Base-by-base conservation (phyloP, 2,329 filamentous ascomycete species). In the Pseudogymnoascus sp. region DNA sequence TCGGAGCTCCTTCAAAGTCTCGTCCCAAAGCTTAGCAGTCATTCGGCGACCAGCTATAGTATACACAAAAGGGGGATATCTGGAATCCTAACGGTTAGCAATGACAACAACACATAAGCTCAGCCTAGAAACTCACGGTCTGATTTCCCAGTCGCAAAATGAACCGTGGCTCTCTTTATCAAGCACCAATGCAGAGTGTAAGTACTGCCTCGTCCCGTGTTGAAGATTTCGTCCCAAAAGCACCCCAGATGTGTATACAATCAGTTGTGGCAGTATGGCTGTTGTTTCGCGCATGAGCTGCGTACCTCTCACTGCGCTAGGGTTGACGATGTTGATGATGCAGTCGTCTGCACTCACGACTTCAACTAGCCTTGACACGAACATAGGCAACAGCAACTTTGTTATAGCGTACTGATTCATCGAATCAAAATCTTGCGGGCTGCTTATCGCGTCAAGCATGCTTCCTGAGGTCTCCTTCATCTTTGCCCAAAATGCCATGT, bases 11-110 rank as follows among this genome's bases (percentile, higher is more conserved):
- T 66, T 52, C 39, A 75, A 64, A 3, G 74, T 76, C 65, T 75
- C 74, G 0, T 69, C 63, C 76, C 76, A 79, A 4, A 78, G 63
- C 16, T 67, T 69, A 1, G 75, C 71, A 16, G 65, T 71, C 26
- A 75, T 62, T 0, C 65, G 61, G n/a, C 26, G n/a, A 33, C 52
- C 52, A 35, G n/a, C 14, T 38, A 16, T 10, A 29, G 31, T 43
- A 21, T 31, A 39, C 19, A 61, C 11, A 26, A 38, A 19, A 21
- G 33, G 31, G 21, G 59, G 33, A 26, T 21, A 39, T 21, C 33
- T 61, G 38, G 2, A 29, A 45, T 14, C 6, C 19, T 14, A 4
- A 26, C 12, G 7, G 41, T 23, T 45, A 26, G 19, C 12, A 26
- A 23, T 26, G 41, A 45, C 19, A 45, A 26, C 1, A 45, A 45